Evolutionary conservation across 495 filamentous ascomycete genomes (phyloP), one percentile per base, ranked within the genome.

Genomic region (Entonaema liquescens): DNA sequence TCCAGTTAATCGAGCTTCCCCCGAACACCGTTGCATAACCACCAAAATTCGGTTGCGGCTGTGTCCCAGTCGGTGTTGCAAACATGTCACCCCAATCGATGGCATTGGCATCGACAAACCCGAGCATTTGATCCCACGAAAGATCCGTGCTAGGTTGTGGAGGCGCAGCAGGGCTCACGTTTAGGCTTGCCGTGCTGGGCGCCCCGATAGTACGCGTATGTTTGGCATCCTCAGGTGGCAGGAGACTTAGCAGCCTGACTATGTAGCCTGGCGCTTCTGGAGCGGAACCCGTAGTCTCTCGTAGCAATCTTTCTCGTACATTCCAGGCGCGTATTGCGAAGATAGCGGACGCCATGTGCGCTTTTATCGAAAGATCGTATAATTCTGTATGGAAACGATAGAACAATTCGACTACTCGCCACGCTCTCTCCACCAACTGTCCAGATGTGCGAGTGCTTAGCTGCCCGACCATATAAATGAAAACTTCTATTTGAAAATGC

Each of bases 401-500:
- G 17, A 81, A 71, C 11, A 72, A 53, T 11, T 77, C 74, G 19
- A 86, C 71, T 42, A 80, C 77, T 11, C 60, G 63, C 87, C 87
- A 88, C 12, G 84, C 84, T 25, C 85, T 80, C 49, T 88, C 85
- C 33, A 84, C 84, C 26, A 87, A 74, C 3, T 67, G 67, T 31
- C 85, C 87, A 28, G 81, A 79, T 1, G 79, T 83, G 23, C 84
- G 84, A 42, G 78, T 74, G 36, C 81, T 80, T 21, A 89, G 79
- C 62, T 88, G 84, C 33, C 81, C 84, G 1, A 83, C 73, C 62
- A 87, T 75, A 72, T 84, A 88, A 54, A 85, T 78, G 62, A 87
- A 85, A 15, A 85, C 74, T 65, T 86, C 84, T 28, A 85, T 65
- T 59, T 86, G 85, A 62, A 87, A 84, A 64, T 87, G 81, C 8